phyloP scores from a whole-genome alignment of 192 early-diverging fungal species.

The Pilaira anomala region DNA sequence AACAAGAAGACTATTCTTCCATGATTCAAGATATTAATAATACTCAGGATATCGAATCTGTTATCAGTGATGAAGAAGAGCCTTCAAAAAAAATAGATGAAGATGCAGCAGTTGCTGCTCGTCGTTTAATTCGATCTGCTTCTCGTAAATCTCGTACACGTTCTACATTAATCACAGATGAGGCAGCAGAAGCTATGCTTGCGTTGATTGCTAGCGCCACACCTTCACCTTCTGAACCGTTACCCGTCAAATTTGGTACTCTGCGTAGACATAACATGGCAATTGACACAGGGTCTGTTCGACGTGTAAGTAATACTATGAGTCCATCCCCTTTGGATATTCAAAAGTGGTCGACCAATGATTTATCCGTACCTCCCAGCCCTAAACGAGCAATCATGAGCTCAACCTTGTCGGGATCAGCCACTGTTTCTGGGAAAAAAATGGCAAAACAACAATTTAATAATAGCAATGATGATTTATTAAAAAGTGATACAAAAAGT shows the following conservation, averaged over 20 bases:
- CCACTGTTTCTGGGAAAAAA: slow-evolving; percentile 1
- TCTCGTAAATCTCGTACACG: slow-evolving; percentile 22
- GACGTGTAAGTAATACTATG: background rate
- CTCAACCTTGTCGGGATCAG: slow-evolving; percentile 7
- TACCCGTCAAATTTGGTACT: slow-evolving; percentile 9
- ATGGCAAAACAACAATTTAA: background rate
- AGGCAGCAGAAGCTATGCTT: slow-evolving; percentile 15
- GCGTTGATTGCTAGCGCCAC: background rate
- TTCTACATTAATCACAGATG: slow-evolving; percentile 7
- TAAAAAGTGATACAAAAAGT: slow-evolving; percentile 4
- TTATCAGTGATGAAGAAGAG: background rate
- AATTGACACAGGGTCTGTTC: slow-evolving; percentile 9
- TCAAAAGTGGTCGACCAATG: slow-evolving; percentile 6
- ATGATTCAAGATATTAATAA: too few species aligned
- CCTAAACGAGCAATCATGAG: slow-evolving; percentile 11
- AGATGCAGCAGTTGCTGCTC: slow-evolving; percentile 18
- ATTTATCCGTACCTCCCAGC: background rate
- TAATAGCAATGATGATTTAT: background rate
- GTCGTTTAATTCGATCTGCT: slow-evolving; percentile 23
- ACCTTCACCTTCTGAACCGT: background rate
- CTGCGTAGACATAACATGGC: slow-evolving; percentile 1
- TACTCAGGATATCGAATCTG: background rate
- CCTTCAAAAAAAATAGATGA: background rate
- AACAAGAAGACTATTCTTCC: slow-evolving; percentile 1
- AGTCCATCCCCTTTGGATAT: slow-evolving; percentile 6